Evolutionary conservation across 495 filamentous ascomycete species (phyloP).

Genomic region (Penicillium lagena): DNA sequence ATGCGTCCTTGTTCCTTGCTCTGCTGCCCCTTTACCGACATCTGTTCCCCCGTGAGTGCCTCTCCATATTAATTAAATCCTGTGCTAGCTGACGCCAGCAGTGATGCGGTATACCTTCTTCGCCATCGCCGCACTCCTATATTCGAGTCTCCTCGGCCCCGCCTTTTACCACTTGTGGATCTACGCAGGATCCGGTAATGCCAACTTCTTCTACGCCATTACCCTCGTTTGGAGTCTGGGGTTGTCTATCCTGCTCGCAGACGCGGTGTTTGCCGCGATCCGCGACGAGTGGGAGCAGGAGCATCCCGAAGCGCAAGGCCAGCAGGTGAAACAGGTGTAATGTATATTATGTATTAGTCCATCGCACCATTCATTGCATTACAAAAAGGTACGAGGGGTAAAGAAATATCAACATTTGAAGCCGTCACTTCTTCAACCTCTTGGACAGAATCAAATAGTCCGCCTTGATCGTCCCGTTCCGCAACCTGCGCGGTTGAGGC

Average conservation of each 20-base stretch:
- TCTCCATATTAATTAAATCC: neutral
- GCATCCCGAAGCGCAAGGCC: conserved; percentile 79
- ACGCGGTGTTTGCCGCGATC: conserved; percentile 79
- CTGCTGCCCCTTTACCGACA: conserved; percentile 85
- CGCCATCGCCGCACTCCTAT: conserved; percentile 70
- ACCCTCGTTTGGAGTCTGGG: conserved; percentile 95
- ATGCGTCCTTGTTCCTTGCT: conserved; percentile 76
- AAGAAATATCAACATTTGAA: neutral
- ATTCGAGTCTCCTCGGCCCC: conserved; percentile 81
- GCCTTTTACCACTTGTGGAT: conserved; percentile 98
- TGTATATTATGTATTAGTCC: conserved; percentile 5
- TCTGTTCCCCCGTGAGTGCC: conserved; percentile 75
- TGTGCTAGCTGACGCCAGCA: conserved; percentile 20
- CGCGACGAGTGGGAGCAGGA: conserved; percentile 94
- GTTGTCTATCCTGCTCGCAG: conserved; percentile 70
- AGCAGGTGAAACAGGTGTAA: conserved; percentile 81
- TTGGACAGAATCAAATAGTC: conserved; percentile 74
- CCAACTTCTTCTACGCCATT: conserved; percentile 99
- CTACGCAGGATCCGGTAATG: conserved; percentile 94
- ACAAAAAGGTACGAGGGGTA: too few relatives aligned
- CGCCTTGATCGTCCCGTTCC: conserved; percentile 57
- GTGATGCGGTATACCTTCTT: conserved; percentile 95
- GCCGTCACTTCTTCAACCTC: conserved; percentile 18
- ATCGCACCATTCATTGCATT: neutral
- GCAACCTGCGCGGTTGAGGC: conserved; percentile 52